Evolutionary conservation across 1,139 yeast genomes (phyloP).

Genomic region (Candida glucosophila): DNA sequence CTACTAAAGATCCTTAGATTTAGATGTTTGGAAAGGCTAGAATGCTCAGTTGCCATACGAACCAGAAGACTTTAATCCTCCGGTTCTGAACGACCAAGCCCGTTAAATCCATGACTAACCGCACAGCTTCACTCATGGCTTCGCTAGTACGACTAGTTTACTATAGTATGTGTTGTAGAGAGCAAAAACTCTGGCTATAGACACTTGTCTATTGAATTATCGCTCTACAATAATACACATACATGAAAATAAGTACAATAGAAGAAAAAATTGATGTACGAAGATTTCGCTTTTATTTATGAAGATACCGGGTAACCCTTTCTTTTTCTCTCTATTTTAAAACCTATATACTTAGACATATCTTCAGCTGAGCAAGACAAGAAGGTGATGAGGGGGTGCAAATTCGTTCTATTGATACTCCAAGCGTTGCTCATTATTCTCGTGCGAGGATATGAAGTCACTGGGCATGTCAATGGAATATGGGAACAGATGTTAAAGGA

Average conservation of each 20-base stretch:
- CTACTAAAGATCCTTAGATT: too few relatives aligned
- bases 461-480: conserved; percentile 14
- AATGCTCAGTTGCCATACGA: conserved; percentile 31
- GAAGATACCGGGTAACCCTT: conserved; percentile 9
- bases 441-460: conserved; percentile 6
- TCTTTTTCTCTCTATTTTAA: background rate
- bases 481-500: conserved; percentile 18
- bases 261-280: conserved; percentile 8
- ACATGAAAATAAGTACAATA: conserved; percentile 33
- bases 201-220: conserved; percentile 15
- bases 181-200: conserved; percentile 32
- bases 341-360: background rate
- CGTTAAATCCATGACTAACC: conserved; percentile 38
- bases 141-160: conserved; percentile 21
- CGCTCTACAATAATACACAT: conserved; percentile 51
- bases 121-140: conserved; percentile 5
- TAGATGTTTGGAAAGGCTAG: conserved; percentile 37
- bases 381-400: too few relatives aligned
- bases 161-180: conserved; percentile 49
- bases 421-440: background rate
- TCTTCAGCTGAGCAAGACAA: background rate
- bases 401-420: too few relatives aligned
- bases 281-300: conserved; percentile 2
- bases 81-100: conserved; percentile 21
- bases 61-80: conserved; percentile 3